Base-by-base conservation (phyloP, 1,284 basidiomycete species). In the Ceraceosorus bombacis region DNA sequence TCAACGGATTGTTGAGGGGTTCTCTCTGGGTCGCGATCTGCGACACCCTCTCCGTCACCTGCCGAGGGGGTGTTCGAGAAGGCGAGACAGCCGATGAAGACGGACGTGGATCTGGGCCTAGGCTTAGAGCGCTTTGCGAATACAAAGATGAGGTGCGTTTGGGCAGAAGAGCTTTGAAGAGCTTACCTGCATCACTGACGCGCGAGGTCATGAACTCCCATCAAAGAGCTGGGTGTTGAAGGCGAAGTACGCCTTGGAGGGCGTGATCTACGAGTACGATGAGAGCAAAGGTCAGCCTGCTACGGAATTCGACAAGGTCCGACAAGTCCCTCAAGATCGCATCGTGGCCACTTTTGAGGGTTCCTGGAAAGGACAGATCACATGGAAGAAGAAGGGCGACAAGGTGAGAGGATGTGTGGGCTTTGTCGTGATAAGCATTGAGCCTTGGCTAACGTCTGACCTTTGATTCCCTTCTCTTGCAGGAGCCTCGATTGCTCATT, bases 1-100 rank as follows among this genome's bases (percentile, higher is more conserved):
- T 98, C 61, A 95, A 95, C 71, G 94, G 94, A 4, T 84, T 98
- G 43, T 80, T 98, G 53, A 84, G 92, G 64, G 90, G 88, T 1
- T 88, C 84, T 72, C 88, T 94, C 78, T 97, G 96, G 75, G 85
- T 90, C 48, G 95, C 91, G 0, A 84, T 94, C 55, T 81, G 83
- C 51, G 89, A 92, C 53, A 55, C 60, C 82, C 86, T 64, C 86
- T 88, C 88, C 65, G 85, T 97, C 71, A 94, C 89, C 15, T 91
- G 89, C 74, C 82, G 82, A 10, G 87, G 87, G 5, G 85, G 85
- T 5, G 82, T 82, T 62, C 81, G 82, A 15, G 83, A 63, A 57
- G 58, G 61, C 13, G 62, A 65, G 39, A 59, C 58, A 36, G 66
- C 70, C 50, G 43, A 46, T 12, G 27, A 27, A 27, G 64, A 68